These are phyloP conservation scores for Begonia peltatifolia DNA, from an alignment of 306 rosid genomes.

Conservation along the genomic window DNA sequence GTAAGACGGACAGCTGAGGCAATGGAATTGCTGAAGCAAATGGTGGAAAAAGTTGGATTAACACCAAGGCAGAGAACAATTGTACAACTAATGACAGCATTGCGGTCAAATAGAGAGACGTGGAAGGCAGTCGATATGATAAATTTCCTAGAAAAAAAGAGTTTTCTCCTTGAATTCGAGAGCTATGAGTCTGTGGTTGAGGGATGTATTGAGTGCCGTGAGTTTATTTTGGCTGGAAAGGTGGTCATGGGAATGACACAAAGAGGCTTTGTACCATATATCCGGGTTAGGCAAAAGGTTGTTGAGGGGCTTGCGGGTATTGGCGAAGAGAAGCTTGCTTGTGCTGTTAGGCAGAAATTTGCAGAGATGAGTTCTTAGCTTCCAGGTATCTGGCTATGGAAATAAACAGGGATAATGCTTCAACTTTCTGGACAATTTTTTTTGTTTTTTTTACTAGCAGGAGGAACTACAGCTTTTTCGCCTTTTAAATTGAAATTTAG, in stretches of 20 bases:
- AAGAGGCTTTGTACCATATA: constrained; percentile 43
- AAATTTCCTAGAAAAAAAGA: constrained; percentile 46
- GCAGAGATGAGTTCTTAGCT: constrained; percentile 32
- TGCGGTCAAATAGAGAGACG: constrained; percentile 48
- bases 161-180: constrained; percentile 46
- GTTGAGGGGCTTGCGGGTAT: constrained; percentile 56
- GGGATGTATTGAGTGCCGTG: constrained; percentile 59
- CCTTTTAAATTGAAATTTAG: too few species aligned
- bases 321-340: constrained; percentile 63
- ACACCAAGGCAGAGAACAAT: constrained; percentile 35
- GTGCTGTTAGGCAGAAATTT: constrained; percentile 61
- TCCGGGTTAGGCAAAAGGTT: constrained; percentile 57
- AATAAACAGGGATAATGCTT: too few species aligned
- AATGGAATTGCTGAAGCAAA: constrained; percentile 26
- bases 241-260: constrained; percentile 47
- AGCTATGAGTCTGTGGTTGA: constrained; percentile 54
- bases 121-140: constrained; percentile 54
- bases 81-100: constrained; percentile 24
- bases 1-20: constrained; percentile 45
- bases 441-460: background rate
- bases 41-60: constrained; percentile 33
- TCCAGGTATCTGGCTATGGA: background rate
- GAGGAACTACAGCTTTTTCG: background rate
- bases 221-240: constrained; percentile 71
- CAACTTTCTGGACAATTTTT: background rate